phyloP scores from a whole-genome alignment of 2,329 filamentous ascomycete species.

The Trichoderma harzianum region DNA sequence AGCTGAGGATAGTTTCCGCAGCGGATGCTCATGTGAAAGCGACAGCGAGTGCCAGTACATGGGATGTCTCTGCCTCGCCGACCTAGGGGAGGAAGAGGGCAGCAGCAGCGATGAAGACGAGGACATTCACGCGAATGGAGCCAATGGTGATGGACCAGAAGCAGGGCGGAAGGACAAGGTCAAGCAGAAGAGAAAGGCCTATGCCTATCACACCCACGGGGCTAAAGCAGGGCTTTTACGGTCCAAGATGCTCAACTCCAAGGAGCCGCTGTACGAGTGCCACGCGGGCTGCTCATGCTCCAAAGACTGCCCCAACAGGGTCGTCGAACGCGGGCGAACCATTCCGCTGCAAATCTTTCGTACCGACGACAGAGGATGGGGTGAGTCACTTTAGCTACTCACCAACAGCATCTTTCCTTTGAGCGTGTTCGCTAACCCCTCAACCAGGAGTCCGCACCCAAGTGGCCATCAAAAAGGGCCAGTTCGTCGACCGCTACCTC shows the following conservation, averaged over 20 bases:
- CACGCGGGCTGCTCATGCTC: slow-evolving; percentile 68
- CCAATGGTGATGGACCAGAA: neutral
- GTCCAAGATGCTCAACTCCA: slow-evolving; percentile 49
- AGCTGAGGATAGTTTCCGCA: slow-evolving; percentile 59
- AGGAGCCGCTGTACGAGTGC: slow-evolving; percentile 74
- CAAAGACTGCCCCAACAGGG: slow-evolving; percentile 64
- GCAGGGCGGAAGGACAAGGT: slow-evolving; percentile 32
- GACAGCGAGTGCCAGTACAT: slow-evolving; percentile 64
- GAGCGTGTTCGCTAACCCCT: neutral
- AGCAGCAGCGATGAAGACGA: slow-evolving; percentile 37
- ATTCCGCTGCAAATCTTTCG: slow-evolving; percentile 75
- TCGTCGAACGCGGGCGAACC: slow-evolving; percentile 70
- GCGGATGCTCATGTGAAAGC: slow-evolving; percentile 64
- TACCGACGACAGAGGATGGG: slow-evolving; percentile 72
- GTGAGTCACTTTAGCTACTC: slow-evolving; percentile 36
- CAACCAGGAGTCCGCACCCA: slow-evolving; percentile 59
- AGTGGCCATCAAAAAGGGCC: slow-evolving; percentile 63
- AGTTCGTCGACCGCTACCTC: slow-evolving; percentile 77
- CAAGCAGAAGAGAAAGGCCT: slow-evolving; percentile 35
- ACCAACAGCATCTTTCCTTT: neutral
- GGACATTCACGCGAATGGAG: neutral
- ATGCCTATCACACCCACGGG: slow-evolving; percentile 63
- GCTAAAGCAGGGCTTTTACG: slow-evolving; percentile 51
- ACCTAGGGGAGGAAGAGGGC: slow-evolving; percentile 52
- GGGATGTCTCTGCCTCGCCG: slow-evolving; percentile 67